Percentiles rank a stretch among this genome's conserved stretches.
Evolutionary conservation across 2,329 filamentous ascomycete species (phyloP).

Genomic region (Aspergillus ochraceoroseus): DNA sequence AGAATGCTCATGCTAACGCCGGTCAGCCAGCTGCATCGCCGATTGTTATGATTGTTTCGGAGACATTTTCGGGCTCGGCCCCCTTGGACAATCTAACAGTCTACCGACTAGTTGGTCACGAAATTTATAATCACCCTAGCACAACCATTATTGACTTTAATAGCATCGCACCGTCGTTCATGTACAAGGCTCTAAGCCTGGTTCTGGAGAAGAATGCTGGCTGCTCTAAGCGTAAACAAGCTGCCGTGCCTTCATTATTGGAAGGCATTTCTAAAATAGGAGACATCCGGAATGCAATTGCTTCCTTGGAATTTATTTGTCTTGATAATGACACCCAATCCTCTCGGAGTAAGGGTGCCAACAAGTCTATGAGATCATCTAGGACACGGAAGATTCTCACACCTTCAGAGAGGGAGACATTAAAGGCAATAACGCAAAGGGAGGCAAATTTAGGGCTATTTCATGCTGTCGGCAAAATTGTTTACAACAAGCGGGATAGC

Average conservation of each 20-base stretch:
- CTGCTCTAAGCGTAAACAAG: slow-evolving; percentile 67
- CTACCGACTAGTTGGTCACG: slow-evolving; percentile 79
- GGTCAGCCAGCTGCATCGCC: slow-evolving; percentile 55
- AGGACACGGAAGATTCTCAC: slow-evolving; percentile 54
- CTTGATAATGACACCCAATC: slow-evolving; percentile 64
- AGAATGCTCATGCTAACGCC: slow-evolving; percentile 21
- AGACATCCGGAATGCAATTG: slow-evolving; percentile 88
- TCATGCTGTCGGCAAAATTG: slow-evolving; percentile 89
- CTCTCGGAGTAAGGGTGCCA: slow-evolving; percentile 68
- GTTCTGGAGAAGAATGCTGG: slow-evolving; percentile 81
- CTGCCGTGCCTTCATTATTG: slow-evolving; percentile 72
- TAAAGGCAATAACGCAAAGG: slow-evolving; percentile 76
- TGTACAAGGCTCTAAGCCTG: slow-evolving; percentile 76
- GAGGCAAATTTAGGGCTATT: slow-evolving; percentile 92
- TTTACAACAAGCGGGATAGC: slow-evolving; percentile 87
- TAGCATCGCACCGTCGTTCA: slow-evolving; percentile 75
- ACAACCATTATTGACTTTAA: slow-evolving; percentile 88
- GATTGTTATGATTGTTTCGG: slow-evolving; percentile 84
- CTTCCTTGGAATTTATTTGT: slow-evolving; percentile 87
- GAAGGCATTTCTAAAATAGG: slow-evolving; percentile 78
- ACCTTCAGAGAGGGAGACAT: slow-evolving; percentile 68
- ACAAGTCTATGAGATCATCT: slow-evolving; percentile 60
- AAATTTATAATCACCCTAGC: slow-evolving; percentile 75
- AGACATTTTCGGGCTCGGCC: slow-evolving; percentile 80
- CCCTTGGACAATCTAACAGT: slow-evolving; percentile 89